phyloP scores from a whole-genome alignment of 345 rosid species.

The Eucalyptus albens region DNA sequence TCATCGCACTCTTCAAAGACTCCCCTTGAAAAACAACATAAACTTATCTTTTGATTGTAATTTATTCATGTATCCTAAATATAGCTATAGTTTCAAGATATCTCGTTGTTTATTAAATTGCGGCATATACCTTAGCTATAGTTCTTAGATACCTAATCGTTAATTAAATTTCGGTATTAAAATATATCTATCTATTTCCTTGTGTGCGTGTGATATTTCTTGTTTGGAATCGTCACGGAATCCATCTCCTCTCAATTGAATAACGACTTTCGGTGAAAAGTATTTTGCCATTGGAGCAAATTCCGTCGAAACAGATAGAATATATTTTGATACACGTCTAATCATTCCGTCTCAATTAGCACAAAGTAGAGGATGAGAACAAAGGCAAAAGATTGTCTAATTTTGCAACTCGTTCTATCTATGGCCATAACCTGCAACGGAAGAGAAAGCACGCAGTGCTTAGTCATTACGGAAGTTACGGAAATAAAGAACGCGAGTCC shows the following conservation, averaged over 20 bases:
- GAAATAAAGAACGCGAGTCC: too few relatives aligned
- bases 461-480: background rate
- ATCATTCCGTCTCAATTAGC: background rate
- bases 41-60: background rate
- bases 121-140: background rate
- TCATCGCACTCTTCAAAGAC: background rate
- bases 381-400: background rate
- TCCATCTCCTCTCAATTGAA: background rate
- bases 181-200: background rate
- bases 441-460: background rate
- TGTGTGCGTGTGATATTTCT: background rate
- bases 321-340: background rate
- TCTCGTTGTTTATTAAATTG: background rate
- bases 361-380: background rate
- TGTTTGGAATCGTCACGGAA: rapidly evolving
- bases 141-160: background rate
- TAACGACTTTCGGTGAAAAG: background rate
- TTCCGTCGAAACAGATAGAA: too few relatives aligned
- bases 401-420: background rate
- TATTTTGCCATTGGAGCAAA: rapidly evolving
- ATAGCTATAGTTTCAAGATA: background rate
- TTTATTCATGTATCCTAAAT: background rate
- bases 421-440: background rate
- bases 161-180: too few relatives aligned
- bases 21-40: background rate